These are phyloP conservation scores for Candida koratica DNA, from an alignment of 805 yeast genomes.

Conservation along the genomic window DNA sequence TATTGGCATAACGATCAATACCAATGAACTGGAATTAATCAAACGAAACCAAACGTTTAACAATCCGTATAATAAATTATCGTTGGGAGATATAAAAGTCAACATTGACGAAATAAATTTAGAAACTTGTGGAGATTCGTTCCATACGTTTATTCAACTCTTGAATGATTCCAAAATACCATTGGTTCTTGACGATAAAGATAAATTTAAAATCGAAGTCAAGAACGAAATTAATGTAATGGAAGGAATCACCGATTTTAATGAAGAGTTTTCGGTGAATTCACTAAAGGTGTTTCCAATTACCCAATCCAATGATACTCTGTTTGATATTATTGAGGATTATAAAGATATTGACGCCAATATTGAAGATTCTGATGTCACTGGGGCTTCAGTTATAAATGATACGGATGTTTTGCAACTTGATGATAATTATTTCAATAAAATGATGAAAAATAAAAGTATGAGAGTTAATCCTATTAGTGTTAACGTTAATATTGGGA, in stretches of 20 bases:
- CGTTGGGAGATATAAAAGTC: constrained; percentile 43
- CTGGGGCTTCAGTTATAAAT: background rate
- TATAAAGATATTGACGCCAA: constrained; percentile 14
- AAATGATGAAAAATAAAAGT: background rate
- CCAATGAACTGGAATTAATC: constrained; percentile 5
- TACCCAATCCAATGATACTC: constrained; percentile 5
- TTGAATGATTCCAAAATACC: constrained; percentile 72
- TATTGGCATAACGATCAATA: constrained; percentile 22
- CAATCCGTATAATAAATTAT: constrained; percentile 15
- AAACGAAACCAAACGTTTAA: constrained; percentile 1
- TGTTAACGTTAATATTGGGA: constrained; percentile 34
- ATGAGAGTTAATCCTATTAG: constrained; percentile 13
- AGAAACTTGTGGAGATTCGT: constrained; percentile 80
- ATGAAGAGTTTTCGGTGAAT: constrained; percentile 2
- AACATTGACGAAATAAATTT: constrained; percentile 46
- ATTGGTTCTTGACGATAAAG: constrained; percentile 52
- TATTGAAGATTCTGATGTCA: constrained; percentile 1
- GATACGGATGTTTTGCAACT: background rate
- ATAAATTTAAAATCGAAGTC: constrained; percentile 48
- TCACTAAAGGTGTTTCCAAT: background rate
- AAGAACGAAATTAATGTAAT: constrained; percentile 36
- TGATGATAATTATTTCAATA: constrained; percentile 12
- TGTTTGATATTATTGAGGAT: constrained; percentile 19
- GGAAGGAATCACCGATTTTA: constrained; percentile 34
- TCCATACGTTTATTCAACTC: constrained; percentile 64